phyloP scores from a whole-genome alignment of 2,329 filamentous ascomycete species.

The Ceratocystis alfenasii region DNA sequence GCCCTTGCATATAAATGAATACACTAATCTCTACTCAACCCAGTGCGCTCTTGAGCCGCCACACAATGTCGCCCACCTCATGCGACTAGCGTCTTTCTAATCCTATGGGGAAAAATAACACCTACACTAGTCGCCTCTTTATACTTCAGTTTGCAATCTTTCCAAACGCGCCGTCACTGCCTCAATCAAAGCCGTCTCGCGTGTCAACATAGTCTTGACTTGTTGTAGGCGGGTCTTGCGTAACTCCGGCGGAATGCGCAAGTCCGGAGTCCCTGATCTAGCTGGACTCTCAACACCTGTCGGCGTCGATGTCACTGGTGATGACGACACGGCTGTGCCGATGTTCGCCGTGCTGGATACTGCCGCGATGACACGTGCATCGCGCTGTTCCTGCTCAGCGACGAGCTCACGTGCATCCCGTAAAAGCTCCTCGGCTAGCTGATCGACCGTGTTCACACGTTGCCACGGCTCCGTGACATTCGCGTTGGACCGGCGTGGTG shows the following conservation, averaged over 20 bases:
- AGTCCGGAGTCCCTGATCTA: constrained; percentile 30
- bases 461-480: constrained; percentile 41
- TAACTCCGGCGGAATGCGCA: constrained; percentile 48
- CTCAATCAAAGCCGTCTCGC: constrained; percentile 57
- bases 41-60: too few species aligned
- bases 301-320: constrained; percentile 20
- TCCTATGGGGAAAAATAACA: not conserved
- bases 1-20: not conserved
- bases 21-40: not conserved
- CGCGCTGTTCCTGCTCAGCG: constrained; percentile 19
- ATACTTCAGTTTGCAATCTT: constrained; percentile 35
- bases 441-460: constrained; percentile 46
- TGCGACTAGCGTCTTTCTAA: not conserved
- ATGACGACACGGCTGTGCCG: constrained; percentile 22
- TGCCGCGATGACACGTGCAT: constrained; percentile 14
- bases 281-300: constrained; percentile 23
- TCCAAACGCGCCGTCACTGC: constrained; percentile 52
- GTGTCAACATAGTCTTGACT: constrained; percentile 50
- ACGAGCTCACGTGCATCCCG: constrained; percentile 40
- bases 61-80: not conserved
- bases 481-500: constrained; percentile 29
- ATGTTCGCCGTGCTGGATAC: constrained; percentile 14
- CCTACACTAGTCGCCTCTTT: not conserved
- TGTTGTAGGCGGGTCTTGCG: constrained; percentile 51
- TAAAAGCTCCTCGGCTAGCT: constrained; percentile 41